Evolutionary conservation across 2,329 filamentous ascomycete species (phyloP).

Genomic region (Cladophialophora chaetospira): DNA sequence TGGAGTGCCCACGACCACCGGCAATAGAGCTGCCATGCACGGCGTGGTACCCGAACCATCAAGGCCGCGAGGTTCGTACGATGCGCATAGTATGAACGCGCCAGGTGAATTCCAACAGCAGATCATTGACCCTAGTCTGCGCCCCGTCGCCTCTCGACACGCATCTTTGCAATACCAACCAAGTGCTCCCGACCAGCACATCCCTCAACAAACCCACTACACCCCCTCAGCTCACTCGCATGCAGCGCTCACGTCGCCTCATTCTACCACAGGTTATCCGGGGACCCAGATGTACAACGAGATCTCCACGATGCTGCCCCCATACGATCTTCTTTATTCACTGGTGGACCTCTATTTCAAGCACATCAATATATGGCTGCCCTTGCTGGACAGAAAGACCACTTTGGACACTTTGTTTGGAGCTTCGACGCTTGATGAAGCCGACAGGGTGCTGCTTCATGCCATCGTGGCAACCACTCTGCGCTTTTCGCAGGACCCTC

Average conservation of each 20-base stretch:
- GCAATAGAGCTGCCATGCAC: background rate
- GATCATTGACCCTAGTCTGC: slow-evolving; percentile 28
- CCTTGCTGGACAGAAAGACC: slow-evolving; percentile 81
- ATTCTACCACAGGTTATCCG: slow-evolving; percentile 26
- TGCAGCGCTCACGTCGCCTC: slow-evolving; percentile 30
- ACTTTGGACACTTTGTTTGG: slow-evolving; percentile 83
- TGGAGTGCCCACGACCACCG: background rate
- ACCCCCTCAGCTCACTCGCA: slow-evolving; percentile 30
- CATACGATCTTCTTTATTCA: slow-evolving; percentile 72
- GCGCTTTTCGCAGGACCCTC: slow-evolving; percentile 75
- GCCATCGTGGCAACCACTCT: slow-evolving; percentile 87
- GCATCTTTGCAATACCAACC: slow-evolving; percentile 27
- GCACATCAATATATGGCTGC: slow-evolving; percentile 81
- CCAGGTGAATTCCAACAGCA: slow-evolving; percentile 24
- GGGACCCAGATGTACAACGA: slow-evolving; percentile 38
- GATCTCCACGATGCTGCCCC: slow-evolving; percentile 55
- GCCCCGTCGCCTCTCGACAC: slow-evolving; percentile 24
- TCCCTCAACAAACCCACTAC: slow-evolving; percentile 26
- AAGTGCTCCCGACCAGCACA: slow-evolving; percentile 15
- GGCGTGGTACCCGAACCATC: slow-evolving; percentile 8
- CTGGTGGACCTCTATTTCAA: slow-evolving; percentile 77
- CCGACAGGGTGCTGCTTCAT: slow-evolving; percentile 79
- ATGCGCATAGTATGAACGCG: slow-evolving; percentile 14
- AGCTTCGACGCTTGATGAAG: slow-evolving; percentile 67
- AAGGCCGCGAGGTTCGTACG: slow-evolving; percentile 14